Evolutionary conservation across 257 asterid genomes (phyloP), one percentile per base, ranked within the genome.

Genomic region (Oldenlandia corymbosa): DNA sequence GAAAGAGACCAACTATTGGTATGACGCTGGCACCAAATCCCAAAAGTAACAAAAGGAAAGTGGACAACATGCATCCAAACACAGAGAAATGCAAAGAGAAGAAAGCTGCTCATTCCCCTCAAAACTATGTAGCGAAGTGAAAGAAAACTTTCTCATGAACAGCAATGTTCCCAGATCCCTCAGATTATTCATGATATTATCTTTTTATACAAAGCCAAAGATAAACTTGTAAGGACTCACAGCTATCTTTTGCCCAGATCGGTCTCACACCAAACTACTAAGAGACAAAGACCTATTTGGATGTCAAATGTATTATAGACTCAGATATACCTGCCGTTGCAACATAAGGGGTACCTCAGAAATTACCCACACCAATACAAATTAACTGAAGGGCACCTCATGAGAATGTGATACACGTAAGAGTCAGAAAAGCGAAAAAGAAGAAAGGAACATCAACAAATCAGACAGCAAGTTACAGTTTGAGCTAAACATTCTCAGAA

Each of bases 1-100:
- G 43, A 8, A 30, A 30, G 52, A 62, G 42, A 45, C 10, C 34
- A 59, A 65, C 64, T n/a, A n/a, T n/a, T n/a, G n/a, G 36, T 58
- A 67, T 31, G 50, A 20, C 18, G 50, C 53, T 45, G 43, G 18
- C 7, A 37, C 68, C 11, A 27, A 28, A 1, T 7, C 28, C 5
- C 4, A 6, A n/a, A 20, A 5, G 7, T 5, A 2, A 3, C 4
- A 9, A 4, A 41, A 24, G n/a, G 50, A 2, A 45, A 17, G 20
- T 0, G 5, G 0, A 17, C 1, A 45, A 17, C 21, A 45, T 45
- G 20, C 0, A 11, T 4, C 7, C 20, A 61, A 49, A 12, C 16
- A 48, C 0, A 8, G 36, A 13, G 26, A 21, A 9, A 50, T 1
- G 2, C 14, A 11, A 26, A 7, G 10, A 30, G 10, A 56, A 18